phyloP scores from a whole-genome alignment of 768 basidiomycete genomes.

The Cystofilobasidium capitatum region DNA sequence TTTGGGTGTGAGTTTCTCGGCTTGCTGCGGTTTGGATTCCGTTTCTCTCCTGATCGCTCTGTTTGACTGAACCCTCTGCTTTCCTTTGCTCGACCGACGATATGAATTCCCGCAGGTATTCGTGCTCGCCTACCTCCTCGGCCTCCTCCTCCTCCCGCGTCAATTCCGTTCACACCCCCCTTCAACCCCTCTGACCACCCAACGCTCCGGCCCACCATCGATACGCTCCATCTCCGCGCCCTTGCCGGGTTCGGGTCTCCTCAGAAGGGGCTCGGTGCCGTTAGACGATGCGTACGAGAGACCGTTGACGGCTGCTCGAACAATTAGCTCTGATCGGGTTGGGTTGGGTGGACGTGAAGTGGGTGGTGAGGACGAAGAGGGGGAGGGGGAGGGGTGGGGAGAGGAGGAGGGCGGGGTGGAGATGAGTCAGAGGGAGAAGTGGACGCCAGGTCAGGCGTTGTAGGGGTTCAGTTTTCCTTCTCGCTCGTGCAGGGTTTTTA shows the following conservation, averaged over 20 bases:
- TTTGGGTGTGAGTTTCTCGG: constrained; percentile 5
- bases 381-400: too few species aligned
- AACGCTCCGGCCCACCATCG: background rate
- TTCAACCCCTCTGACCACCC: background rate
- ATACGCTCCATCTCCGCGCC: background rate
- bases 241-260: background rate
- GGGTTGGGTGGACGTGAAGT: too few species aligned
- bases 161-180: background rate
- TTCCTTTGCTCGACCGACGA: background rate
- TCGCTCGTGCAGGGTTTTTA: too few species aligned
- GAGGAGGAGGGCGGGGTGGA: too few species aligned
- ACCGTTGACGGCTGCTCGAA: background rate
- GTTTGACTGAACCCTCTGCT: background rate
- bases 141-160: constrained; percentile 3
- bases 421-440: too few species aligned
- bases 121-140: constrained; percentile 9
- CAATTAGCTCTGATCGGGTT: too few species aligned
- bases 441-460: too few species aligned
- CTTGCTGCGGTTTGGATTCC: background rate
- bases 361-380: too few species aligned
- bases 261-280: background rate
- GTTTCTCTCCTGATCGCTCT: background rate
- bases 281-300: background rate
- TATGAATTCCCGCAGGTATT: background rate
- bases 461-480: too few species aligned